Base-by-base conservation (phyloP, 768 basidiomycete genomes). In the Psilocybe cyanescens region DNA sequence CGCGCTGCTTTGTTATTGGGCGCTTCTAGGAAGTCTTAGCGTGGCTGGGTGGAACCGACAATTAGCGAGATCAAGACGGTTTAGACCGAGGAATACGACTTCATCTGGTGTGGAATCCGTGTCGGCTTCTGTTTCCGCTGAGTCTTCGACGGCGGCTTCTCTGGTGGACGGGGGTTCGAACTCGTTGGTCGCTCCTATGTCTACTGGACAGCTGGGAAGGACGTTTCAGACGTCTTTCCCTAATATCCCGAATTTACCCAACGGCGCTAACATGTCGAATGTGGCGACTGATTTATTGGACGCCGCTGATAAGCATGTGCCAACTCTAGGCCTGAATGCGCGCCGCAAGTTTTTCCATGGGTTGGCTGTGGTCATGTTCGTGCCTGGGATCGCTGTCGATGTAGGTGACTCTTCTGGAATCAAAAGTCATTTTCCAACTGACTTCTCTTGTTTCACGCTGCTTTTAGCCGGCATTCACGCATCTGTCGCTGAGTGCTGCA, bases 301-400 rank as follows among this genome's bases (percentile, higher is more conserved):
- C 70, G 92, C 92, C 49, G 92, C 94, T 1, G 91, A 95, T 74
- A 94, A 95, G 74, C 89, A 86, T 62, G 90, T 97, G 61, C 95
- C 95, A 19, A 94, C 93, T 56, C 78, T 99, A 58, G 87, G 90
- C 50, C 78, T 98, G 65, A 99, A 99, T 73, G 93, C 92, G 28
- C 83, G 97, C 62, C 83, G 97, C 54, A 99, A 99, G 75, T 98
- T 92, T 75, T 99, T 99, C 77, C 97, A 99, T 76, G 95, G 88
- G 24, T 80, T 99, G 57, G 94, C 97, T 2, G 95, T 99, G 49
- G 81, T 93, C 30, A 97, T 99, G 96, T 98, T 99, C 71, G 78
- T 97, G 33, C 97, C 97, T 6, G 97, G 97, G 0, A 87, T 99
- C 60, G 92, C 89, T 1, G 74, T 94, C 71, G 97, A 99, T 75